Evolutionary conservation across 805 yeast genomes (phyloP), one percentile per base, ranked within the genome.

Genomic region (Candida odintsovae): DNA sequence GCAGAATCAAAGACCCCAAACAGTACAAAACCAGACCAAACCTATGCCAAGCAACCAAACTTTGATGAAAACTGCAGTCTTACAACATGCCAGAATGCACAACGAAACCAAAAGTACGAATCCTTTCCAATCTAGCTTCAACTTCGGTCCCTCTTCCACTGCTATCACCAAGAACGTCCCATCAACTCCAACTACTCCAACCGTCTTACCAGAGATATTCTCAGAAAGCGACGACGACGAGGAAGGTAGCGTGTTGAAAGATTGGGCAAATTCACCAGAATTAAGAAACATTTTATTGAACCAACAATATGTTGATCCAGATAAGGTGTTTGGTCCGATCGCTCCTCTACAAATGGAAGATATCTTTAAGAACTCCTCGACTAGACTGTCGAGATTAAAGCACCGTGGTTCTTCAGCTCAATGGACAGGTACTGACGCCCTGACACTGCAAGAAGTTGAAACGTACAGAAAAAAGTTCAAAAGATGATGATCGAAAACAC

Each of bases 271-370:
- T 46, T 73, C 84, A 2, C 83, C 86, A 5, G 76, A 73, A 48
- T 61, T 82, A 44, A 70, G 72, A 38, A 67, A 69, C 26, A 67
- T 72, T 31, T 64, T 81, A 35, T 51, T 64, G 21, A 57, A 64
- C 20, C 76, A 73, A 49, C 83, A 80, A 57, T 61, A 59, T 25
- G 66, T 83, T 50, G 83, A 88, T 57, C 90, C 94, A 0, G 79
- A 73, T 50, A 61, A 71, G 18, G 76, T 88, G 1, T 87, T 89
- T 66, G 96, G 95, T 0, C 83, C 86, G 7, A 76, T 85, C 28
- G 84, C 86, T 0, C 81, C 81, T 2, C 66, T 86, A 48, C 76
- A 80, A 44, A 79, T 83, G 67, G 87, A 80, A 44, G 88, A 82
- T 51, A 78, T 86, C 4, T 87, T 86, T 58, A 75, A 71, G 29